Evolutionary conservation across 2,329 filamentous ascomycete genomes (phyloP).

Genomic region (Apiospora arundinis): DNA sequence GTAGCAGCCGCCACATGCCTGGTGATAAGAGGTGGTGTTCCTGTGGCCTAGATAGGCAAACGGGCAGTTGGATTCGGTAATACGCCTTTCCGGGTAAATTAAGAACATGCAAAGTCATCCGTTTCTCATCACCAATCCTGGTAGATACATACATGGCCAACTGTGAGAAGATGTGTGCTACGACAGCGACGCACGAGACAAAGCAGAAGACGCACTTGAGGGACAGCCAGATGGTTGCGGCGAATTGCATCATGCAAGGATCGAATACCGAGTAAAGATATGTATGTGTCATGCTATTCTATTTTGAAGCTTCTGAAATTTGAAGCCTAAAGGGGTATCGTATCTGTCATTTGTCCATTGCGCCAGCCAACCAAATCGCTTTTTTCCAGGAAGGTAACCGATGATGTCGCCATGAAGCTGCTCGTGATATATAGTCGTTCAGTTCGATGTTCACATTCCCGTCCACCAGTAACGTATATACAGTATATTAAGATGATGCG

Average conservation of each 20-base stretch:
- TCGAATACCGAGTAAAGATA: background rate
- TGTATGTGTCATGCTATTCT: background rate
- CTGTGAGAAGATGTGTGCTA: background rate
- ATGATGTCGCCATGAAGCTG: background rate
- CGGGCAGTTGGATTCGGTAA: background rate
- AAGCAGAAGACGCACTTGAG: background rate
- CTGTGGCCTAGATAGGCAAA: background rate
- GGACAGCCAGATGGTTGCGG: background rate
- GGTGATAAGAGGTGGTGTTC: background rate
- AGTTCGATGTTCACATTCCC: background rate
- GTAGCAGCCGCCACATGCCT: background rate
- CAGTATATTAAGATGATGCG: background rate
- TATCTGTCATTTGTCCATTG: slow-evolving; percentile 10
- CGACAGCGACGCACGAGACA: too few relatives aligned
- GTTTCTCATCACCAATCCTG: background rate
- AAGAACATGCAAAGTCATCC: background rate
- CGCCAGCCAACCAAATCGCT: slow-evolving; percentile 1
- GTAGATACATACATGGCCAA: background rate
- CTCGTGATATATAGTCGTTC: background rate
- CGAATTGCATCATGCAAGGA: background rate
- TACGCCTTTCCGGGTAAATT: background rate
- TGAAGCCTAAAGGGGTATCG: background rate
- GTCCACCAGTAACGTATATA: background rate
- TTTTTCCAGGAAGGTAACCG: background rate
- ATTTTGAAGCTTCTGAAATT: background rate